Evolutionary conservation across 2,329 filamentous ascomycete species (phyloP).

Genomic region (Xylaria sp.): DNA sequence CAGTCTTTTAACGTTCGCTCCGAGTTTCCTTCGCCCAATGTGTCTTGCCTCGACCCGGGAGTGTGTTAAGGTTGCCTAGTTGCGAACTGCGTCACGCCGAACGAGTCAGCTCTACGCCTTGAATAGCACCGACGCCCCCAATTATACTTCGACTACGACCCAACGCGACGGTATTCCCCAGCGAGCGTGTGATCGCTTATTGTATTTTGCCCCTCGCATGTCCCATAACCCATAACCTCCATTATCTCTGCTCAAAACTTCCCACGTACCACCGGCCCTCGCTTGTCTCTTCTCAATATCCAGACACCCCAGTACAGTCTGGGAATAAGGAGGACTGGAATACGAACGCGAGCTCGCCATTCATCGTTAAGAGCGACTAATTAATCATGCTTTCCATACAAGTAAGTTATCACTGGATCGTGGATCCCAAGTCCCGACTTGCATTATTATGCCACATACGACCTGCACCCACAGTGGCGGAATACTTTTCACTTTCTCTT

Average conservation of each 20-base stretch:
- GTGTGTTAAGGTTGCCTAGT: constrained; percentile 35
- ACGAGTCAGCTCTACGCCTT: constrained; percentile 37
- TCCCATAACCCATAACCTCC: constrained; percentile 20
- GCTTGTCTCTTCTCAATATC: background rate
- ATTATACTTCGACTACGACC: constrained; percentile 45
- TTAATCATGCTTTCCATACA: constrained; percentile 45
- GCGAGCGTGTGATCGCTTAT: background rate
- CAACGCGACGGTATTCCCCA: constrained; percentile 42
- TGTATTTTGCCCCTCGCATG: constrained; percentile 23
- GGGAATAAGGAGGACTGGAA: constrained; percentile 11
- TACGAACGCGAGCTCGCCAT: constrained; percentile 1
- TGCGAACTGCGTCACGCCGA: constrained; percentile 28
- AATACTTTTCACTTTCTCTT: background rate
- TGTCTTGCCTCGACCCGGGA: constrained; percentile 21
- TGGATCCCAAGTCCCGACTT: background rate
- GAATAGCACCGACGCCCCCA: constrained; percentile 37
- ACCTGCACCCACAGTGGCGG: background rate
- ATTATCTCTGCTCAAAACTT: constrained; percentile 13
- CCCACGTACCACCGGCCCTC: constrained; percentile 3
- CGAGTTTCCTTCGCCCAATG: constrained; percentile 11
- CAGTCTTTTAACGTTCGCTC: constrained; percentile 14
- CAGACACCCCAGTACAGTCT: constrained; percentile 1
- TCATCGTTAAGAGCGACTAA: background rate
- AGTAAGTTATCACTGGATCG: constrained; percentile 38
- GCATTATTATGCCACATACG: background rate